Base-by-base conservation (phyloP, 192 early-diverging fungal species). In the Backusella australiensis region DNA sequence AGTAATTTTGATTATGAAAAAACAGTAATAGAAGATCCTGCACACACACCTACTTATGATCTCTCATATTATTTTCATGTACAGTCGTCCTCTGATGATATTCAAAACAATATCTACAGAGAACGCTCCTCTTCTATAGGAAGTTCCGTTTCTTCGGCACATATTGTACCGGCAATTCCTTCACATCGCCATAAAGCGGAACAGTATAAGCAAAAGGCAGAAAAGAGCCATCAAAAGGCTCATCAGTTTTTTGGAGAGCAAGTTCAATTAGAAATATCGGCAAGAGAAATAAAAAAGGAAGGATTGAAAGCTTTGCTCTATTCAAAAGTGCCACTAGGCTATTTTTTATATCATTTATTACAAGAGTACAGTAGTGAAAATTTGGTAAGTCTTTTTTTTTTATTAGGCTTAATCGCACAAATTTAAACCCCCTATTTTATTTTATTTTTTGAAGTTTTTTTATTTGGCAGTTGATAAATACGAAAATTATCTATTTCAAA, bases 321-420 rank as follows among this genome's bases (percentile, higher is more conserved):
- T 29, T 71, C 70, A 17, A 49, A 41, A 29, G 70, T 39, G 14
- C 70, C 70, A 17, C 42, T 71, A 49, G 70, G 70, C 15, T 71
- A 71, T 34, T 71, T 71, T 32, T 49, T 71, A 44, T 71, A 71
- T 32, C 69, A 71, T 32, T 71, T 71, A 46, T 46, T 71, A 71
- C 34, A 71, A 39, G 69, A 71, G 41, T 71, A 71, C 69, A 71
- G 69, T 14, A 71, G 69, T 71, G 69, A 71, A 46, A 71, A 71
- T 71, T 32, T 71, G 41, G 69, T 71, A 71, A 71, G 32, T 68
- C 17, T 68, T 63, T 63, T 26, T 26, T 63, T 63, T 56, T 21
- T 63, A 23, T 63, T 63, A 23, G 53, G n/a, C 11, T 63, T 26
- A 63, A 14, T 63, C 12, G 4, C 26, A 63, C 26, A 63, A 14